phyloP scores from a whole-genome alignment of 257 asterid species.

The Osmanthus fragrans region DNA sequence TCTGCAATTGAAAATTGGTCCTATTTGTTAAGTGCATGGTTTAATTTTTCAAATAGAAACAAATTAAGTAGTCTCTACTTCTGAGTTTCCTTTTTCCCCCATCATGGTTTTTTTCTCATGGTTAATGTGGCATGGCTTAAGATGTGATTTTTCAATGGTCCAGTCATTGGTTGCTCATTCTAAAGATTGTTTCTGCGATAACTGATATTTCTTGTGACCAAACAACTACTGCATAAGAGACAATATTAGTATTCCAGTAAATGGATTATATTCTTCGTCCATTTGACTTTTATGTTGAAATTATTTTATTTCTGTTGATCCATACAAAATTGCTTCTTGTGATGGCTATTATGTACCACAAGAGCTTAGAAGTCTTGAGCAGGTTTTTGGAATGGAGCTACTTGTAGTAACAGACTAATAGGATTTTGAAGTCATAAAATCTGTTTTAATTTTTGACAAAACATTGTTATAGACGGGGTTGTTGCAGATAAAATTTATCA shows the following conservation, averaged over 20 bases:
- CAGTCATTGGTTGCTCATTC: neutral
- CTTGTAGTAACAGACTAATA: neutral
- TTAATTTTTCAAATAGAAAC: slow-evolving; percentile 19
- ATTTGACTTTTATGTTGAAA: neutral
- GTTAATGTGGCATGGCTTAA: neutral
- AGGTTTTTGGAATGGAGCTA: neutral
- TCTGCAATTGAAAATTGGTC: neutral
- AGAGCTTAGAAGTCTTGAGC: slow-evolving; percentile 13
- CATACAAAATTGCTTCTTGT: neutral
- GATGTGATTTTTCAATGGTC: neutral
- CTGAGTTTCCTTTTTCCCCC: slow-evolving; percentile 1
- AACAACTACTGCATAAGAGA: neutral
- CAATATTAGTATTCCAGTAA: neutral
- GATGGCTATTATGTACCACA: slow-evolving; percentile 4
- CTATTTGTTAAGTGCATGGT: neutral
- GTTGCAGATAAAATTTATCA: neutral
- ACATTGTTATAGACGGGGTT: neutral
- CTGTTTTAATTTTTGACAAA: slow-evolving; percentile 4
- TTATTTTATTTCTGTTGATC: neutral
- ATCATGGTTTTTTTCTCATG: neutral
- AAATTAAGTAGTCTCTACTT: neutral
- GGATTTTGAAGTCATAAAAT: neutral
- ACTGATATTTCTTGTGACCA: slow-evolving; percentile 8
- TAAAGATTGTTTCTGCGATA: slow-evolving; percentile 5
- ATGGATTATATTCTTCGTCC: neutral